phyloP scores from a whole-genome alignment of 75 land plant genomes.

The Selaginella moellendorffii region DNA sequence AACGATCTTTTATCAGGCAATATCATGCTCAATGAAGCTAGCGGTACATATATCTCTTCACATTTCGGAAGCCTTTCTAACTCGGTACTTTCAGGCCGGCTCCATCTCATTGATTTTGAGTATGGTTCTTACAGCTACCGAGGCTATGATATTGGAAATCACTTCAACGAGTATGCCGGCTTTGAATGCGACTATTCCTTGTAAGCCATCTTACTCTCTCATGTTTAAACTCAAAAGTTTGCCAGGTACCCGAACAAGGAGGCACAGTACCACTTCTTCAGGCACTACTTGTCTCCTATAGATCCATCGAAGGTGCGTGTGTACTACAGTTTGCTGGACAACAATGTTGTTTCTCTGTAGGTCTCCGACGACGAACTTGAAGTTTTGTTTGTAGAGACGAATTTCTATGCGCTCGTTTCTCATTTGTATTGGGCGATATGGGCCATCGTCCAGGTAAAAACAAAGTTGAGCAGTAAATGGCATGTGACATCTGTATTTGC shows the following conservation, averaged over 20 bases:
- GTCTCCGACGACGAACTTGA: constrained; percentile 56
- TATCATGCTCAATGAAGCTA: constrained; percentile 63
- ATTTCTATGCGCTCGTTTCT: constrained; percentile 57
- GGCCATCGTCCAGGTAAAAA: constrained; percentile 84
- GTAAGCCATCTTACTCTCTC: constrained; percentile 29
- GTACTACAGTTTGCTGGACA: neutral
- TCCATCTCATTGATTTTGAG: constrained; percentile 93
- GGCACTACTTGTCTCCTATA: constrained; percentile 66
- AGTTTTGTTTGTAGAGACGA: constrained; percentile 60
- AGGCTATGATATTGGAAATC: constrained; percentile 95
- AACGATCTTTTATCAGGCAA: constrained; percentile 96
- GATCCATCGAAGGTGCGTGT: constrained; percentile 48
- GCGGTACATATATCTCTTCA: constrained; percentile 30
- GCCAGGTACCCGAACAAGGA: constrained; percentile 80
- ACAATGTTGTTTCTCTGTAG: constrained; percentile 22
- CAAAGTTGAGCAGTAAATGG: neutral
- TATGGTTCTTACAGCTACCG: constrained; percentile 95
- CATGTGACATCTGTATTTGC: neutral
- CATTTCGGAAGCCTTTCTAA: neutral
- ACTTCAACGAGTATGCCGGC: constrained; percentile 97
- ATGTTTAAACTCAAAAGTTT: neutral
- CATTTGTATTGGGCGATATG: constrained; percentile 94
- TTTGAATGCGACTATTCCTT: constrained; percentile 81
- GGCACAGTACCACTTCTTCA: constrained; percentile 81
- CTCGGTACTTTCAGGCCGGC: constrained; percentile 33